Base-by-base conservation (phyloP, 495 filamentous ascomycete genomes). In the Durotheca rogersii region DNA sequence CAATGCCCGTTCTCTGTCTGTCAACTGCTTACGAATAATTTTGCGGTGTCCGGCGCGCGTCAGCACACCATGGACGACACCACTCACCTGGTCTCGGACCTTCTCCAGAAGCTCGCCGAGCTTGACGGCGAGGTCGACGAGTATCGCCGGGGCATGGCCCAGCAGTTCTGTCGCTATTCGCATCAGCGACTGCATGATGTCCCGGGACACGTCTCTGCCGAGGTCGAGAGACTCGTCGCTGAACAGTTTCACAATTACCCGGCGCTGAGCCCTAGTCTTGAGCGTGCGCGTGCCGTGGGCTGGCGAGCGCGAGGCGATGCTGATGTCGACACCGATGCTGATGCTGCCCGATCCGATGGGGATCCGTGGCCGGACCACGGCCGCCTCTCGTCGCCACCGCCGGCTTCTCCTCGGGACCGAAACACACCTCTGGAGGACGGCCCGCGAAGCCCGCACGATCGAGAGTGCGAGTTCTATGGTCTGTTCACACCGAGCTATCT, bases 401-500 rank as follows among this genome's bases (percentile, higher is more conserved):
- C 73, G n/a, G 34, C 67, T 16, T 67, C 69, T 25, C 70, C 59
- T 54, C 70, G 67, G 38, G 69, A 61, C 32, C 70, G 71, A 2
- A 66, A 62, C 33, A 56, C 41, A 17, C 50, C 62, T 33, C 49
- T 66, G 17, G 62, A 65, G 45, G 67, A 74, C 4, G 52, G 56
- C 45, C 61, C 65, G 16, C 43, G 67, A 31, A 73, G 64, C 27
- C 70, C 73, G 31, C 73, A 77, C 64, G 75, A 76, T 40, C 72
- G 75, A 19, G 79, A 81, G 53, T 67, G 68, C 46, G 80, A 82
- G 48, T 79, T 83, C 49, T 75, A 78, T 27, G 81, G 80, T 27
- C 52, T 83, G 14, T 83, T 83, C 58, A 83, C 79, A 10, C 81
- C 81, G 15, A 73, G 64, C 41, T 83, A 79, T 56, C 70, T 84